Percentiles rank a stretch among this genome's conserved stretches.
Conservation (phyloP, 176 grass and related monocot species). For the Rhynchospora breviuscula region DNA sequence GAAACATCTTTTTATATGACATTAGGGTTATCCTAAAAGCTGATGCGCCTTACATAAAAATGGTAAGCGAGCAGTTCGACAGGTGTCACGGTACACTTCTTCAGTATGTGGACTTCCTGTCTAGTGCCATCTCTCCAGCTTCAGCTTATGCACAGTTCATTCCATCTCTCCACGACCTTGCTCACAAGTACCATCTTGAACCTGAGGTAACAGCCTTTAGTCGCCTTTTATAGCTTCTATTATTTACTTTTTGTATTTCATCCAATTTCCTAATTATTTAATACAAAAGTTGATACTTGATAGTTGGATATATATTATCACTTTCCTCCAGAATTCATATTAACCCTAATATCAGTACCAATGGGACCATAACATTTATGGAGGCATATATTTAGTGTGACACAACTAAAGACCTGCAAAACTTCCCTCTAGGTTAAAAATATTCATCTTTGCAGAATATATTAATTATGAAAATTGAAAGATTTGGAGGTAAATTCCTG, state of each 20-base stretch:
- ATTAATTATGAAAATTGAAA: neutral
- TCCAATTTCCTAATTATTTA: neutral
- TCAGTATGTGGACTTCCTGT: slow-evolving; percentile 98
- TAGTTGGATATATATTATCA: neutral
- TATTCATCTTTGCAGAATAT: neutral
- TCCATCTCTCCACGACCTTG: slow-evolving; percentile 76
- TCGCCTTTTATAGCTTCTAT: neutral
- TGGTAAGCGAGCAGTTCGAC: slow-evolving; percentile 98
- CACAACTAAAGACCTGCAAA: neutral
- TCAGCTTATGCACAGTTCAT: slow-evolving; percentile 66
- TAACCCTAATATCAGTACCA: neutral
- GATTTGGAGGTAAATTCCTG: neutral
- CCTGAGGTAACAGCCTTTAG: slow-evolving; percentile 59
- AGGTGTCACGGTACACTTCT: slow-evolving; percentile 93
- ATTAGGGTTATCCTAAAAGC: slow-evolving; percentile 88
- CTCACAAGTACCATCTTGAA: slow-evolving; percentile 90
- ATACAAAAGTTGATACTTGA: neutral
- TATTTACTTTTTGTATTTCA: neutral
- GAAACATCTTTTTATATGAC: slow-evolving; percentile 18
- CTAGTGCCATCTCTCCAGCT: slow-evolving; percentile 58
- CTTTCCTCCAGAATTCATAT: slow-evolving; percentile 9
- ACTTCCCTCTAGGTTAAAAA: neutral
- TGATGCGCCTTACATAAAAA: slow-evolving; percentile 95
- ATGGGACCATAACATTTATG: neutral
- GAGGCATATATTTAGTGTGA: neutral